Evolutionary conservation across 306 rosid genomes (phyloP).

Genomic region (Castanea sativa): DNA sequence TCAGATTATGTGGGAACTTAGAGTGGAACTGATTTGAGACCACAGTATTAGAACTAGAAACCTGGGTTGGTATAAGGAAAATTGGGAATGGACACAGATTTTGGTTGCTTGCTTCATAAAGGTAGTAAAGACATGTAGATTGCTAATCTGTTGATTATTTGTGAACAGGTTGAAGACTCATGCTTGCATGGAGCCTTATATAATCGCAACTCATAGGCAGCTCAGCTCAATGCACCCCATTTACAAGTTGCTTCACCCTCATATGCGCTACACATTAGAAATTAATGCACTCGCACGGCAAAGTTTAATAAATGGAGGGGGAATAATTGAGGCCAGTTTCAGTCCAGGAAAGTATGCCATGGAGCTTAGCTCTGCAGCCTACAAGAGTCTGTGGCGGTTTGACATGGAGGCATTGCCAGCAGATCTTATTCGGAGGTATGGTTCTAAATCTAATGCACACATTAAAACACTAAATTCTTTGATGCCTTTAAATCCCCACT

Average conservation of each 20-base stretch:
- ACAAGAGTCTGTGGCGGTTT: constrained; percentile 76
- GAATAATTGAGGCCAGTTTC: constrained; percentile 82
- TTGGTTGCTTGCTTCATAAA: background rate
- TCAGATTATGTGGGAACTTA: background rate
- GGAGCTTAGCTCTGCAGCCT: constrained; percentile 93
- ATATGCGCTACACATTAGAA: constrained; percentile 92
- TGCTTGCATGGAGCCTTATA: constrained; percentile 91
- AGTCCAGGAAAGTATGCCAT: constrained; percentile 85
- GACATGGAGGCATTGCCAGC: constrained; percentile 91
- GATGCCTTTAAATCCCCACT: background rate
- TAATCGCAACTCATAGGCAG: constrained; percentile 87
- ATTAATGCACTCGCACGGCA: constrained; percentile 90
- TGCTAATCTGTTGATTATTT: constrained; percentile 15
- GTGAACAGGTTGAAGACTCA: constrained; percentile 93
- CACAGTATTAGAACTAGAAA: background rate
- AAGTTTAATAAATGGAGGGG: constrained; percentile 86
- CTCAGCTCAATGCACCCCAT: constrained; percentile 94
- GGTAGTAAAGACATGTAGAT: constrained; percentile 1
- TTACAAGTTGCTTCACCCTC: constrained; percentile 87
- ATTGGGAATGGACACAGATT: constrained; percentile 10
- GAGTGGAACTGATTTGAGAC: background rate
- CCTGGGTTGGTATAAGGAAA: background rate
- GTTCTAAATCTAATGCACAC: background rate
- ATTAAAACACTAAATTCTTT: background rate
- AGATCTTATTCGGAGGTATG: constrained; percentile 87